Conservation (phyloP, 1,284 basidiomycete species). For the Leccinum solheimii region DNA sequence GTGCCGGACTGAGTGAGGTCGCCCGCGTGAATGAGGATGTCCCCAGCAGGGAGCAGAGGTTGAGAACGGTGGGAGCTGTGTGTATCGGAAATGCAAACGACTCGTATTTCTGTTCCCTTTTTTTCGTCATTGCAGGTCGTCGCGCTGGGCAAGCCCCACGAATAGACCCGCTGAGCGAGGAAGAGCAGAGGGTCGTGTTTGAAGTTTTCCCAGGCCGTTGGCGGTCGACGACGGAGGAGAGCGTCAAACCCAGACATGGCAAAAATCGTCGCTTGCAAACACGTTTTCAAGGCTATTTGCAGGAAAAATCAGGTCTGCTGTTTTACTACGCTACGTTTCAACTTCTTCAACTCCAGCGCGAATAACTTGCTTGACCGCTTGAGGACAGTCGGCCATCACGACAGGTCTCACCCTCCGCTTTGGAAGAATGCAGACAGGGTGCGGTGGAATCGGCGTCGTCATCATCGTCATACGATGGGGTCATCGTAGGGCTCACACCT, state of each 20-base stretch:
- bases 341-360: too few relatives aligned
- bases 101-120: background rate
- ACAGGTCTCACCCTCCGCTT: conserved; percentile 48
- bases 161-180: conserved; percentile 7
- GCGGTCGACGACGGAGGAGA: conserved; percentile 9
- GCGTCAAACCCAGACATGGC: background rate
- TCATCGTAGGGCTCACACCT: conserved; percentile 72
- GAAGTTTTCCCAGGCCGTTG: conserved; percentile 12
- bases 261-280: too few relatives aligned
- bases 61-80: conserved; percentile 6
- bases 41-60: conserved; percentile 8
- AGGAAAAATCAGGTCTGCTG: too few relatives aligned
- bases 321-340: too few relatives aligned
- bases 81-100: conserved; percentile 13
- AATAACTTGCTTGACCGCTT: too few relatives aligned
- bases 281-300: too few relatives aligned
- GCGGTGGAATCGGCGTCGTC: background rate
- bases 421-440: conserved; percentile 45
- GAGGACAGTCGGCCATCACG: too few relatives aligned
- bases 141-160: background rate
- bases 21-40: conserved; percentile 12
- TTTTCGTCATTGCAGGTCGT: background rate
- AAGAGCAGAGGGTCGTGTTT: conserved; percentile 8
- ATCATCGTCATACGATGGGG: conserved; percentile 49
- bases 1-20: conserved; percentile 10